phyloP scores from a whole-genome alignment of 805 yeast genomes.

The Schwanniomyces sp. region DNA sequence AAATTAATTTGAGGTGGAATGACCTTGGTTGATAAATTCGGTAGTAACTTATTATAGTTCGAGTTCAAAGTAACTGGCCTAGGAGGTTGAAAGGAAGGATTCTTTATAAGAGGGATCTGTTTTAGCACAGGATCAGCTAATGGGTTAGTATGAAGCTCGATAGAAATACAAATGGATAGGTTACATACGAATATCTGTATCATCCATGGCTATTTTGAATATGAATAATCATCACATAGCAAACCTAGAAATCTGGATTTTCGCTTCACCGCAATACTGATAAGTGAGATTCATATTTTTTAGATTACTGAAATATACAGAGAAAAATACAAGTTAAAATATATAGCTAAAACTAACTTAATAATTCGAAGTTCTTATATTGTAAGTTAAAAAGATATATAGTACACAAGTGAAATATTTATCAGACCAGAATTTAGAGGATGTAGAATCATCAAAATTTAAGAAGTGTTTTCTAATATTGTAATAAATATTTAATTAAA shows the following conservation, averaged over 20 bases:
- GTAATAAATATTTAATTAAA: too few species aligned
- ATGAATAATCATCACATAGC: background rate
- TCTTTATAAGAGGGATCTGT: constrained; percentile 55
- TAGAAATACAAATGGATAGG: background rate
- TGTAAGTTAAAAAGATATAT: background rate
- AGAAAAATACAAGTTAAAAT: too few species aligned
- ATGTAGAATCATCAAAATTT: background rate
- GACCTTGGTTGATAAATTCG: constrained; percentile 30
- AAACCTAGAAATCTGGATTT: background rate
- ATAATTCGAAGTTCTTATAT: background rate
- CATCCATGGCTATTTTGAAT: constrained; percentile 12
- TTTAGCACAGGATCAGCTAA: constrained; percentile 48
- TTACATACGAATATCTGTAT: constrained; percentile 21
- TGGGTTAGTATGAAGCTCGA: constrained; percentile 7
- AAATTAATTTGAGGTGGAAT: constrained; percentile 38
- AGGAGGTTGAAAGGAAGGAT: constrained; percentile 54
- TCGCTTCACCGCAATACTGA: background rate
- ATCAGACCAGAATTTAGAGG: background rate
- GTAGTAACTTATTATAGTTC: constrained; percentile 42
- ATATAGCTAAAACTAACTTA: background rate
- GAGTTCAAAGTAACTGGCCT: constrained; percentile 53
- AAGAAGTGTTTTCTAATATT: background rate
- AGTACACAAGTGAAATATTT: background rate
- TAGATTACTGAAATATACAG: background rate
- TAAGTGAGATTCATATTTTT: background rate